Conservation (phyloP, 2,329 filamentous ascomycete species). For the Ophiostoma angusticollis region DNA sequence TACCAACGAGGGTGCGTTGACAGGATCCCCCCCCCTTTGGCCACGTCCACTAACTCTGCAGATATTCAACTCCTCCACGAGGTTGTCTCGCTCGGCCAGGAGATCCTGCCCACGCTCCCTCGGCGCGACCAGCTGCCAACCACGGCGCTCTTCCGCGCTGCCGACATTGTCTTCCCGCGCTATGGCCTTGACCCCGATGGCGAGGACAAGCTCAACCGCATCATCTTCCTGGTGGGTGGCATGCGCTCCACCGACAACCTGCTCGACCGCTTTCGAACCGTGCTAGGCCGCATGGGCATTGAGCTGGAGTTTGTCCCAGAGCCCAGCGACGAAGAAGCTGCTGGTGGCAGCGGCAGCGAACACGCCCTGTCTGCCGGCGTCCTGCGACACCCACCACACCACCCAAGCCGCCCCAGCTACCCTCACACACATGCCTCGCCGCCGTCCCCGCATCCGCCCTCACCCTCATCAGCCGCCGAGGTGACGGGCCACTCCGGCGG, state of each 20-base stretch:
- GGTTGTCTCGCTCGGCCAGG: constrained; percentile 60
- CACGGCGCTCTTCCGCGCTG: constrained; percentile 68
- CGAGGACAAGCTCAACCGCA: constrained; percentile 57
- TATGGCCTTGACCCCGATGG: constrained; percentile 62
- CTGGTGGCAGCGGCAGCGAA: background rate
- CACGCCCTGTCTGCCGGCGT: background rate
- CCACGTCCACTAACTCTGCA: constrained; percentile 22
- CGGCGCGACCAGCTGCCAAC: constrained; percentile 55
- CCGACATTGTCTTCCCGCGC: constrained; percentile 60
- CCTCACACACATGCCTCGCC: constrained; percentile 3
- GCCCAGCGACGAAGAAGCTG: background rate
- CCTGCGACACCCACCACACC: background rate
- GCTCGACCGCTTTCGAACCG: constrained; percentile 55
- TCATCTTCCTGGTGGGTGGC: constrained; percentile 67
- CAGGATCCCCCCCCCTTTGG: background rate
- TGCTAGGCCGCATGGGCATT: constrained; percentile 58
- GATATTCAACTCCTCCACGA: constrained; percentile 70
- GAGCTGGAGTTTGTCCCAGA: constrained; percentile 47
- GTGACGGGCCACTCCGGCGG: constrained; percentile 5
- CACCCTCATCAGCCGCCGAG: constrained; percentile 6
- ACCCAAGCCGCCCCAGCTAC: background rate
- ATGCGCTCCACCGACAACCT: constrained; percentile 42
- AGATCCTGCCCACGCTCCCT: constrained; percentile 42
- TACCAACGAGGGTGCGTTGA: constrained; percentile 43
- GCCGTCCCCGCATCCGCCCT: constrained; percentile 2